Base-by-base conservation (phyloP, 2,329 filamentous ascomycete species). In the Chrysoporthe puriensis region DNA sequence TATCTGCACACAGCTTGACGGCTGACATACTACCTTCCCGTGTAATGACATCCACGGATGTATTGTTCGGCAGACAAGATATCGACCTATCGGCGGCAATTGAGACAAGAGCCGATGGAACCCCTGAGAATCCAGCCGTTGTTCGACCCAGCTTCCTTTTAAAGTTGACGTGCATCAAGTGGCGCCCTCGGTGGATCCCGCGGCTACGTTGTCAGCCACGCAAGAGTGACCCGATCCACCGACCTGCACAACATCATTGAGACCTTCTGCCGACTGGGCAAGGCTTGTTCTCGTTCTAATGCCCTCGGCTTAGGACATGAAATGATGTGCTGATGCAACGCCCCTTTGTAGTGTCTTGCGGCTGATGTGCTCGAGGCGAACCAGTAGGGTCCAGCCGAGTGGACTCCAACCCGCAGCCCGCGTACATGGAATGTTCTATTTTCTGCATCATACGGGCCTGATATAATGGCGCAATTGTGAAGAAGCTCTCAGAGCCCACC, bases 91-190 rank as follows among this genome's bases (percentile, higher is more conserved):
- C 54, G 54, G 54, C 54, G 54, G 54, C 54, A 36, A 18, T 36
- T 36, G 34, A 3, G 34, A 57, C 34, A 40, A 57, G 32, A 57
- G 32, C 54, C 54, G 54, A 57, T 40, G 16, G 54, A 57, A 57
- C 54, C 32, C 16, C 54, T 40, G 34, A 40, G 54, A 40, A 36
- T 40, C 54, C 54, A 57, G 21, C 54, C 6, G 32, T 16, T 57
- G 54, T 40, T 57, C 34, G 16, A 36, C 16, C 5, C 13, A 57
- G 32, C 54, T 57, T 57, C 54, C 54, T 40, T 40, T 57, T 57
- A 36, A 57, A 40, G 54, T 57, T 57, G 54, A 57, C 54, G 54
- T 57, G 54, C 54, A 40, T 36, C 50, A 26, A 40, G 54, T 57
- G 54, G 34, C 54, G 18, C 54, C 34, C 54, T 6, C 16, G 34